Evolutionary conservation across 129 eudicot species (phyloP), one percentile per base, ranked within the genome.

Genomic region (Heracleum sosnowskyi): DNA sequence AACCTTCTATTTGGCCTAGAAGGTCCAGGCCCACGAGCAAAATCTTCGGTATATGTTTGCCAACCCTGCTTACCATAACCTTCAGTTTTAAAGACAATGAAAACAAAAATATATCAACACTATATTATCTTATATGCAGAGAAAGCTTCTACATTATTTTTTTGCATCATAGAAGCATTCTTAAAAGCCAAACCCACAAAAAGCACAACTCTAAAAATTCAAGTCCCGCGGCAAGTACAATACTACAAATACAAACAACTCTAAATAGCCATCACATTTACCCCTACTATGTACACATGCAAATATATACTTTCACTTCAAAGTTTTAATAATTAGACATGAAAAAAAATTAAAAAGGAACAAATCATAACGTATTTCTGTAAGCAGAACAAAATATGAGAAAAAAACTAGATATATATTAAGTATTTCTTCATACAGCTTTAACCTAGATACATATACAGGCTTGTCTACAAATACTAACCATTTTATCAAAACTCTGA

Each of bases 11-110:
- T 77, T 10, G 80, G 78, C 74, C 88, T 79, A 84, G 87, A 73
- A 34, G 87, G 82, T 80, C 73, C 37, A 55, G 71, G 84, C 41
- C 83, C 90, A 78, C 53, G 87, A 63, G 73, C 76, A 55, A 81
- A 47, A 3, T 86, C 90, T 29, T 89, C 92, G 26, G 80, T 72
- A 82, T 74, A 82, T 72, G 81, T 35, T 78, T 84, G 82, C 86
- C 90, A 80, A 49, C 90, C 90, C 85, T 89, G 90, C 88, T 89
- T 89, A 82, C 88, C 88, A 86, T 84, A 84, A 84, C 90, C 92
- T 89, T 82, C 84, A 86, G 80, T 77, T 42, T 71, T 73, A 78
- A 70, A 70, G 74, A 28, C 76, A 64, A 77, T 13, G 18, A 49
- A 49, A 35, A 75, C 53, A 31, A 75, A 12, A 46, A 75, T 46